Base-by-base conservation (phyloP, 176 grass and related monocot genomes). In the Calamus simplicifolius region DNA sequence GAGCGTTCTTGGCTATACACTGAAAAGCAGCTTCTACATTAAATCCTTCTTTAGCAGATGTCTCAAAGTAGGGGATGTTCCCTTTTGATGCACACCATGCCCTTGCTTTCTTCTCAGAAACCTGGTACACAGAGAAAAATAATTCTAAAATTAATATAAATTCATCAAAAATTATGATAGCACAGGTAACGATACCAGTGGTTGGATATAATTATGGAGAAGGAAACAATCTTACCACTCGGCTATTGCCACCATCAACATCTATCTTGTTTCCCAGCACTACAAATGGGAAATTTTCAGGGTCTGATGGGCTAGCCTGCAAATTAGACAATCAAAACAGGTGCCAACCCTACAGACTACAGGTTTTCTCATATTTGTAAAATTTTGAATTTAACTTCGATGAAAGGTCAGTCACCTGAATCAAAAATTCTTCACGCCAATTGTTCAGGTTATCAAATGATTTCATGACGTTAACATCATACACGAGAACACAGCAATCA, bases 1-100 rank as follows among this genome's bases (percentile, higher is more conserved):
- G 52, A 52, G 92, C 92, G 69, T 96, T 96, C 83, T 74, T 88
- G 10, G 92, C 86, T 72, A 96, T 96, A 65, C 80, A 87, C 71
- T 96, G 77, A 19, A 96, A 96, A 57, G 92, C 87, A 13, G 83
- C 92, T 59, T 96, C 92, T 0, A 96, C 92, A 54, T 90, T 96
- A 76, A 90, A 85, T 62, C 92, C 92, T 65, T 96, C 87, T 81
- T 96, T 96, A 51, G 92, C 92, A 48, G 92, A 96, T 5, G 83
- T 90, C 81, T 96, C 92, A 43, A 90, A 96, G 57, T 88, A 96
- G 49, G 92, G 87, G 29, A 96, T 96, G 48, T 82, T 87, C 48
- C 85, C 85, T 69, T 89, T 89, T 13, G 89, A 89, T 28, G 85
- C 80, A 81, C 92, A 96, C 92, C 92, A 96, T 38, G 81, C 83